Evolutionary conservation across 768 basidiomycete species (phyloP), one percentile per base, ranked within the genome.

Genomic region (Kwoniella botswanensis): DNA sequence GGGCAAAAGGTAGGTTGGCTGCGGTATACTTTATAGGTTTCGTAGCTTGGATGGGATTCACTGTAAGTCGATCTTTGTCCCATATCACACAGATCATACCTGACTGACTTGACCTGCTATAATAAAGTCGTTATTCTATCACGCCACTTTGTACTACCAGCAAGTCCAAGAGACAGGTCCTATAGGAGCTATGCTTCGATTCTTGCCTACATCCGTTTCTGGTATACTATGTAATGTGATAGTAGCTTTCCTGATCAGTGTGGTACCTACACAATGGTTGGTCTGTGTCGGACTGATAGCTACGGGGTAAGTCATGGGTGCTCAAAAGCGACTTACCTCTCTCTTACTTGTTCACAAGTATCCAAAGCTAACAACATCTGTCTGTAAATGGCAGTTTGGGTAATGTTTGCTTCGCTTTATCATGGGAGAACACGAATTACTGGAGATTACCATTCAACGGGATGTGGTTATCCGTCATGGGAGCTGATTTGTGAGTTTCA

Each of bases 181-280:
- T 1, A 53, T 71, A 17, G 54, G 54, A 24, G 71, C 71, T 7
- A 71, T 71, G 71, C 71, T 71, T 41, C 68, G 63, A n/a, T 81
- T 80, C 71, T 22, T 80, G 15, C 80, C 82, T 2, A 75, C 71
- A 7, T 71, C 74, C 4, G 68, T 81, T 4, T 77, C 72, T 2
- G 80, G 79, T 18, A 53, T 80, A 10, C 15, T 79, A 29, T 68
- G 67, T n/a, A 68, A 68, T 35, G 74, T 79, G 24, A 42, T 84
- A 58, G 79, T 84, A 1, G 83, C 79, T 4, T 62, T 74, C 65
- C 64, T 82, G 13, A 73, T 81, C 44, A 66, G 74, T 22, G 62
- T 65, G 26, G 81, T 84, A 9, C 67, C 76, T 1, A 82, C 80
- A 1, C 82, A 83, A 50, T 71, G 74, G 73, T 67, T 84, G 43